Evolutionary conservation across 805 yeast genomes (phyloP).

Genomic region (Diddensiella caesifluorescens): DNA sequence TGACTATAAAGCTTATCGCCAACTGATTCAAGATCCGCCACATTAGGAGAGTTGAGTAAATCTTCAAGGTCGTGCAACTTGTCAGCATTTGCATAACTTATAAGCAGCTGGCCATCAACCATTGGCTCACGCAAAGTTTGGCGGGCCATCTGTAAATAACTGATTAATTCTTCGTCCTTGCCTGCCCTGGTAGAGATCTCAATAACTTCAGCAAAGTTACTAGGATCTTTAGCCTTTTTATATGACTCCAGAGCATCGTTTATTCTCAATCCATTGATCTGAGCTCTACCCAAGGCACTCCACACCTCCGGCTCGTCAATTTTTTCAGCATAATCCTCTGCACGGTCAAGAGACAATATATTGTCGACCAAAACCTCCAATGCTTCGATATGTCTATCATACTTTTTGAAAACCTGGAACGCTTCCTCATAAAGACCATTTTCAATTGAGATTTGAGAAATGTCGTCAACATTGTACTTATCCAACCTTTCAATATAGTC

Average conservation of each 20-base stretch:
- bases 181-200: slow-evolving; percentile 95
- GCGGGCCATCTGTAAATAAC: slow-evolving; percentile 88
- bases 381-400: slow-evolving; percentile 71
- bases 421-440: slow-evolving; percentile 91
- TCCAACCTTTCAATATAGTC: slow-evolving; percentile 85
- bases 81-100: slow-evolving; percentile 77
- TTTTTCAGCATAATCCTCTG: slow-evolving; percentile 87
- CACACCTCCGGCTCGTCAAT: slow-evolving; percentile 80
- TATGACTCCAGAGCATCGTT: slow-evolving; percentile 90
- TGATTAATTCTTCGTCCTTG: slow-evolving; percentile 86
- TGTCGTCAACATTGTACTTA: slow-evolving; percentile 87
- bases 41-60: slow-evolving; percentile 80
- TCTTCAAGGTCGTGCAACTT: slow-evolving; percentile 75
- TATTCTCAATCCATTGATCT: slow-evolving; percentile 85
- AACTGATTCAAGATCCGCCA: slow-evolving; percentile 84
- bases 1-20: slow-evolving; percentile 86
- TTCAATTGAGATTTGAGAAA: slow-evolving; percentile 87
- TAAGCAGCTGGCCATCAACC: slow-evolving; percentile 86
- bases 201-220: slow-evolving; percentile 84
- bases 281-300: slow-evolving; percentile 95
- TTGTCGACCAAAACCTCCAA: slow-evolving; percentile 89
- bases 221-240: slow-evolving; percentile 85
- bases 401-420: slow-evolving; percentile 82
- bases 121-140: slow-evolving; percentile 82
- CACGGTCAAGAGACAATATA: slow-evolving; percentile 90